Evolutionary conservation across 2,329 filamentous ascomycete genomes (phyloP), one percentile per base, ranked within the genome.

Genomic region (Thielaviopsis musarum): DNA sequence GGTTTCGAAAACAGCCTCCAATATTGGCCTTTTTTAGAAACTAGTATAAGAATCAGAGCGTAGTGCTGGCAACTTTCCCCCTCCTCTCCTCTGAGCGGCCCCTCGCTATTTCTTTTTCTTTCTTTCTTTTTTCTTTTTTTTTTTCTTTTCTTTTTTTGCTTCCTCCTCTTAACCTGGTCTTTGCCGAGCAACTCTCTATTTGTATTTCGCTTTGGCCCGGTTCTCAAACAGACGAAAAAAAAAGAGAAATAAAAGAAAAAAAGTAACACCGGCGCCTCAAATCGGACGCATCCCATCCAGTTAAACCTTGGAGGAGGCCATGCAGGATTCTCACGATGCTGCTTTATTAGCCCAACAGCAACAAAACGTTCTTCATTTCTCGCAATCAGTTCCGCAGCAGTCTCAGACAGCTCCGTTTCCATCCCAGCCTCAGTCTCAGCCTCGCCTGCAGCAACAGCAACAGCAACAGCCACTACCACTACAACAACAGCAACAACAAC

Each of bases 161-260:
- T 55, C 28, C 26, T 59, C 56, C 56, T 51, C 48, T 58, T 22
- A 26, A n/a, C 49, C 59, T 61, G 51, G 62, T 60, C 59, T 54
- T 56, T 52, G 54, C 49, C 52, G 63, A 62, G 61, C 61, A 63
- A 56, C 62, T 64, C 63, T 62, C 62, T 62, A 64, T 64, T 61
- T 65, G 60, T 64, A n/a, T n/a, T 45, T 45, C 38, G 13, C 38
- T 45, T 45, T 45, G 38, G 38, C 15, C 38, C 17, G 38, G 38
- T 45, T 45, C n/a, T n/a, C 15, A 45, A 41, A 34, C 45, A 55
- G 30, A 15, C n/a, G 22, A 55, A 52, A 48, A 49, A 57, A 19
- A 41, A 3, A 34, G 12, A 45, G 15, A 55, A 7, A 24, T 13
- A 45, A 6, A 38, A 24, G 5, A 38, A 21, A 55, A 45, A 45